Evolutionary conservation across 139 green algal species (phyloP).

Genomic region (Auxenochlorella pyrenoidosa): DNA sequence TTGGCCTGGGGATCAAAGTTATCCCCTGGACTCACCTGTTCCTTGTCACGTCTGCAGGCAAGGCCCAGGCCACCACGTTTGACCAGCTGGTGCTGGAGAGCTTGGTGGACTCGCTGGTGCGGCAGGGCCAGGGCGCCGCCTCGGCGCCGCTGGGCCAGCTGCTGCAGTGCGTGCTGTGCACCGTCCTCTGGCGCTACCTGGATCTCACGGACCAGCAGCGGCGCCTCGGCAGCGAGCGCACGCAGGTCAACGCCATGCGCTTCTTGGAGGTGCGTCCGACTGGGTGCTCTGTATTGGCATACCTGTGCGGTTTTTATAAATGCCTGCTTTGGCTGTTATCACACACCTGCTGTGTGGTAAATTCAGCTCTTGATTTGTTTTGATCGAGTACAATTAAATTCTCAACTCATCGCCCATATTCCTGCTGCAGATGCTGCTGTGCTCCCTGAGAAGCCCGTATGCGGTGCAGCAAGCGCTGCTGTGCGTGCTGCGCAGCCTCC

Average conservation of each 20-base stretch:
- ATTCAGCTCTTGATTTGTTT: too few species aligned
- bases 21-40: too few species aligned
- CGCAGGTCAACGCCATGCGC: background rate
- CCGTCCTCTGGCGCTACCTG: slow-evolving; percentile 6
- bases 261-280: background rate
- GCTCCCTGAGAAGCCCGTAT: background rate
- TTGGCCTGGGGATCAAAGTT: background rate
- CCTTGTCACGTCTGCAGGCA: background rate
- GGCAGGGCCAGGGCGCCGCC: background rate
- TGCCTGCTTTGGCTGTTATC: too few species aligned
- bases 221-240: background rate
- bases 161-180: background rate
- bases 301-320: too few species aligned
- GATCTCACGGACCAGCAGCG: background rate
- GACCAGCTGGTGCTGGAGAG: background rate
- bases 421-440: background rate
- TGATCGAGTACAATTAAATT: too few species aligned
- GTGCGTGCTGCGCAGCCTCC: background rate
- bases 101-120: background rate
- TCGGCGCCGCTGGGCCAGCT: background rate
- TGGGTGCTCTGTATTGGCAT: background rate
- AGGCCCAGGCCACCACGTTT: background rate
- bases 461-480: background rate
- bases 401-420: background rate
- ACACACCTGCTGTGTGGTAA: too few species aligned